Evolutionary conservation across 306 rosid species (phyloP).

Genomic region (Sophora flavescens): DNA sequence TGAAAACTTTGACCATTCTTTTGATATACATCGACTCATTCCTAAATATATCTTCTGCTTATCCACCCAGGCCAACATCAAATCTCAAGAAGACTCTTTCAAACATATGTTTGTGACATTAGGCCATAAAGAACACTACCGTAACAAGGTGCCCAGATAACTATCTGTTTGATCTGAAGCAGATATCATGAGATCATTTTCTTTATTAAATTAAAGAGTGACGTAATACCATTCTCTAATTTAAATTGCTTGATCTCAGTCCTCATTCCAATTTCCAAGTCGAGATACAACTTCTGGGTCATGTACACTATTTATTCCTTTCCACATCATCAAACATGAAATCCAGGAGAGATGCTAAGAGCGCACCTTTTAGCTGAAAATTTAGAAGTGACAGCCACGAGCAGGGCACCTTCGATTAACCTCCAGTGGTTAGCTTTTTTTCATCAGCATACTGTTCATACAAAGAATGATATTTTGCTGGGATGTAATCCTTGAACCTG

Average conservation of each 20-base stretch:
- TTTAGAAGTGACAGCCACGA: conserved; percentile 3
- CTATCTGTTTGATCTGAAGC: conserved; percentile 28
- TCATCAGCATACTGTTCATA: conserved; percentile 70
- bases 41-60: conserved; percentile 1
- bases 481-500: conserved; percentile 93
- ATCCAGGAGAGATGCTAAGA: conserved; percentile 37
- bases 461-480: conserved; percentile 80
- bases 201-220: neutral
- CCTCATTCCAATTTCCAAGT: conserved; percentile 29
- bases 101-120: conserved; percentile 10
- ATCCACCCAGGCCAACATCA: conserved; percentile 26
- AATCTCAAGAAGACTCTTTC: conserved; percentile 30
- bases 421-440: conserved; percentile 26
- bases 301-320: conserved; percentile 38
- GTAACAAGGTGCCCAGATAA: neutral
- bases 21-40: neutral
- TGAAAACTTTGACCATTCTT: conserved; percentile 31
- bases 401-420: conserved; percentile 31
- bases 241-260: conserved; percentile 18
- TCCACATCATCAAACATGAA: conserved; percentile 34
- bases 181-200: conserved; percentile 28
- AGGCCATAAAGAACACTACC: conserved; percentile 3
- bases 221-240: conserved; percentile 20
- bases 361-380: conserved; percentile 44
- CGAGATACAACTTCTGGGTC: conserved; percentile 16